A percentile compares a stretch with the other conserved stretches of the same genome.
Conservation (phyloP, 164 flowering plant species). For the Stephania japonica region DNA sequence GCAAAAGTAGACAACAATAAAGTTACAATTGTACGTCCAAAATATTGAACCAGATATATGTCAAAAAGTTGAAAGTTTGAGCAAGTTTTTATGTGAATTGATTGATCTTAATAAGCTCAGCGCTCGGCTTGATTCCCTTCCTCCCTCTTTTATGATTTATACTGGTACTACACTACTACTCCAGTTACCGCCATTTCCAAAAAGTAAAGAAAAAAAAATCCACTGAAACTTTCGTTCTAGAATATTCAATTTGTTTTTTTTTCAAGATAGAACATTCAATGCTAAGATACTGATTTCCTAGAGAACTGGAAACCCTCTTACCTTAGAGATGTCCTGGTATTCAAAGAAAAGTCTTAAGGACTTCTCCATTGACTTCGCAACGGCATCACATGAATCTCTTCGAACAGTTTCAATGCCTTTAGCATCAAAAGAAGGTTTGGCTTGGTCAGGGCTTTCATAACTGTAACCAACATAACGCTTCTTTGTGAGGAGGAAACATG, state of each 20-base stretch:
- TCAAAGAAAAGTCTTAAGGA: constrained; percentile 72
- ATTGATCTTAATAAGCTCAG: too few species aligned
- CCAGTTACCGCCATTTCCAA: neutral
- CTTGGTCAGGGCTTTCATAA: constrained; percentile 77
- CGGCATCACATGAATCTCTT: constrained; percentile 89
- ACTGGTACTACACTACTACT: too few species aligned
- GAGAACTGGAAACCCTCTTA: constrained; percentile 17
- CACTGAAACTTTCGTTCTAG: neutral
- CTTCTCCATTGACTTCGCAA: constrained; percentile 82
- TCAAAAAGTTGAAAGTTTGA: too few species aligned
- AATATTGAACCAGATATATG: too few species aligned
- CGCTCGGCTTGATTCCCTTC: too few species aligned
- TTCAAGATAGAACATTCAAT: too few species aligned
- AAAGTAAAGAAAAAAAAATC: neutral
- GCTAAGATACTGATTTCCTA: neutral
- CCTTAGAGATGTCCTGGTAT: constrained; percentile 56
- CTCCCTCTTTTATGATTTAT: too few species aligned
- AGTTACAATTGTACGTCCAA: too few species aligned
- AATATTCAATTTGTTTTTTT: neutral
- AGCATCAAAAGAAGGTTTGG: constrained; percentile 76
- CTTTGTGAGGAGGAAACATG: constrained; percentile 89
- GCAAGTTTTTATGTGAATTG: too few species aligned
- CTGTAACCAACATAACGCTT: constrained; percentile 98
- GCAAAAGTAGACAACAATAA: too few species aligned
- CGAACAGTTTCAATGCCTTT: constrained; percentile 98